phyloP scores from a whole-genome alignment of 2,329 filamentous ascomycete genomes.

The Rutstroemia sp. region DNA sequence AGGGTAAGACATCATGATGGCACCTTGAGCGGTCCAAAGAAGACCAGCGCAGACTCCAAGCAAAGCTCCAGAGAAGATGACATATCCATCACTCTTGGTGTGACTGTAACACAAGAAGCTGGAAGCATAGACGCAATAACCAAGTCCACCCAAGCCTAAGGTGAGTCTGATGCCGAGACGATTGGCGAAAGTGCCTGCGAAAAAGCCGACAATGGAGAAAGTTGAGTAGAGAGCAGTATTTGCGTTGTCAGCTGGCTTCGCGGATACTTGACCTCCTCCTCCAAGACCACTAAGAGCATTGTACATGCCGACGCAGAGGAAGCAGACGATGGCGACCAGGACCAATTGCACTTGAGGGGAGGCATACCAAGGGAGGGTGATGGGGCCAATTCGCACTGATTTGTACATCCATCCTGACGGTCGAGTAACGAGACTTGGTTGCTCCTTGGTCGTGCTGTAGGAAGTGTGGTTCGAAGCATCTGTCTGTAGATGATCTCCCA shows the following conservation, averaged over 20 bases:
- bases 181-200: slow-evolving; percentile 70
- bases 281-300: slow-evolving; percentile 58
- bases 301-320: slow-evolving; percentile 64
- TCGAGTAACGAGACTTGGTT: background rate
- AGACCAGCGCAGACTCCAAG: slow-evolving; percentile 71
- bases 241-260: slow-evolving; percentile 36
- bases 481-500: background rate
- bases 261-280: slow-evolving; percentile 44
- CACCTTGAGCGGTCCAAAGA: slow-evolving; percentile 73
- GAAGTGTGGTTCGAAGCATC: slow-evolving; percentile 1
- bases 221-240: slow-evolving; percentile 38
- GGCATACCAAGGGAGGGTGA: slow-evolving; percentile 59
- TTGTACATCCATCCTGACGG: slow-evolving; percentile 8
- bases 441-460: background rate
- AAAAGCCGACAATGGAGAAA: slow-evolving; percentile 52
- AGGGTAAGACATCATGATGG: slow-evolving; percentile 85
- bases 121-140: slow-evolving; percentile 63
- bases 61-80: slow-evolving; percentile 67
- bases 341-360: slow-evolving; percentile 64
- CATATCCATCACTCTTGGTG: slow-evolving; percentile 44
- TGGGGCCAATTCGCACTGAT: slow-evolving; percentile 30
- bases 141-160: slow-evolving; percentile 62
- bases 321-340: slow-evolving; percentile 61
- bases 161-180: slow-evolving; percentile 61
- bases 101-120: slow-evolving; percentile 43